Percentiles rank a stretch among this genome's conserved stretches.
Conservation (phyloP, 31 red algal genomes). For the Porphyra umbilicalis region DNA sequence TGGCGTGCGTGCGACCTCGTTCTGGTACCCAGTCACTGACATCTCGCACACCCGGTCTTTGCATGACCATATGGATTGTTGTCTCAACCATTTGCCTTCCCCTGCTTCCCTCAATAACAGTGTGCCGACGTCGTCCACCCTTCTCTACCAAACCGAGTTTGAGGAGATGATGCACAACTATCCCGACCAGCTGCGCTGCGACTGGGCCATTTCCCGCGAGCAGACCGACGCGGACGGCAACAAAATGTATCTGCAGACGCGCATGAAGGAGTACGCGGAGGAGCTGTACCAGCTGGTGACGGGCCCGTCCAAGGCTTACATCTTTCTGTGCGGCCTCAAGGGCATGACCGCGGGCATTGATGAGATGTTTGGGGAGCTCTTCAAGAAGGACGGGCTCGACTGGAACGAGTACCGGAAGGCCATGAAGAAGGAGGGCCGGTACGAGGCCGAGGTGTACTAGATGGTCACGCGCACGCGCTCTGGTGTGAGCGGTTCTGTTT, state of each 20-base stretch:
- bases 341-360: conserved; percentile 94
- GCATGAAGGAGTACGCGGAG: conserved; percentile 86
- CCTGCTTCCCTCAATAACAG: not conserved
- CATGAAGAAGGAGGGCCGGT: conserved; percentile 84
- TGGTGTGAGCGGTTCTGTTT: not conserved
- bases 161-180: conserved; percentile 91
- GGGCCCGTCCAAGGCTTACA: conserved; percentile 77
- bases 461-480: not conserved
- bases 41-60: no score
- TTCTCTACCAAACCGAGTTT: conserved; percentile 83
- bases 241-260: conserved; percentile 92
- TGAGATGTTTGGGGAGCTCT: conserved; percentile 61
- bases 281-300: conserved; percentile 85
- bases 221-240: conserved; percentile 66
- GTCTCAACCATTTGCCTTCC: not conserved
- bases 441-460: conserved; percentile 92
- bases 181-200: conserved; percentile 62
- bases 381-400: conserved; percentile 64
- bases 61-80: not conserved
- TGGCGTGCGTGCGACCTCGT: no score
- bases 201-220: conserved; percentile 90
- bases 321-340: conserved; percentile 94
- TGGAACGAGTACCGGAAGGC: conserved; percentile 67
- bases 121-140: conserved; percentile 81
- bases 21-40: no score